Conservation (phyloP, 768 basidiomycete genomes). For the Termitomyces sp. region DNA sequence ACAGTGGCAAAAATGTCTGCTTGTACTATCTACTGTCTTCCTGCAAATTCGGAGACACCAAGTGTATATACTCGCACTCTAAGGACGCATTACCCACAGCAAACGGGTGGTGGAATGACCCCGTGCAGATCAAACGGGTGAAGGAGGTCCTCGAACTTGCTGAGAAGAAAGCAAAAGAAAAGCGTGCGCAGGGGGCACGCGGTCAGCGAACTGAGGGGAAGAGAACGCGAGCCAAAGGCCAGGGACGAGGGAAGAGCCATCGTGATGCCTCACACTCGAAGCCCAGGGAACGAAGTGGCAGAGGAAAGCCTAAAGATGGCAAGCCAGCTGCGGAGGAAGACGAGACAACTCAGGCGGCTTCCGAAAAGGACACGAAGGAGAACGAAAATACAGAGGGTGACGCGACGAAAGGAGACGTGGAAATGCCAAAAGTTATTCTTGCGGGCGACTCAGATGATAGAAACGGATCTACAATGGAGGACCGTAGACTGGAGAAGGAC, state of each 20-base stretch:
- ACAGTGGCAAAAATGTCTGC: constrained; percentile 53
- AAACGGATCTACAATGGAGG: background rate
- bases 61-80: constrained; percentile 39
- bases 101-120: constrained; percentile 33
- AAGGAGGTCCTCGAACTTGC: constrained; percentile 17
- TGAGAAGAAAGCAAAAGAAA: constrained; percentile 16
- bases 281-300: background rate
- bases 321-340: background rate
- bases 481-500: background rate
- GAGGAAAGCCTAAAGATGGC: background rate
- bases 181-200: constrained; percentile 9
- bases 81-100: constrained; percentile 26
- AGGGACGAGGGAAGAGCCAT: constrained; percentile 10
- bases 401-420: background rate
- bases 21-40: constrained; percentile 32
- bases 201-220: constrained; percentile 6
- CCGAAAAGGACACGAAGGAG: background rate
- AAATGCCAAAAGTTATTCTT: no score
- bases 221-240: constrained; percentile 11
- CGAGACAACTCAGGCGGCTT: background rate
- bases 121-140: constrained; percentile 14
- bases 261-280: constrained; percentile 1
- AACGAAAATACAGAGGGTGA: background rate
- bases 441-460: background rate
- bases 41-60: constrained; percentile 33